Base-by-base conservation (phyloP, 2,329 filamentous ascomycete genomes). In the Tolypocladium guangdongense region DNA sequence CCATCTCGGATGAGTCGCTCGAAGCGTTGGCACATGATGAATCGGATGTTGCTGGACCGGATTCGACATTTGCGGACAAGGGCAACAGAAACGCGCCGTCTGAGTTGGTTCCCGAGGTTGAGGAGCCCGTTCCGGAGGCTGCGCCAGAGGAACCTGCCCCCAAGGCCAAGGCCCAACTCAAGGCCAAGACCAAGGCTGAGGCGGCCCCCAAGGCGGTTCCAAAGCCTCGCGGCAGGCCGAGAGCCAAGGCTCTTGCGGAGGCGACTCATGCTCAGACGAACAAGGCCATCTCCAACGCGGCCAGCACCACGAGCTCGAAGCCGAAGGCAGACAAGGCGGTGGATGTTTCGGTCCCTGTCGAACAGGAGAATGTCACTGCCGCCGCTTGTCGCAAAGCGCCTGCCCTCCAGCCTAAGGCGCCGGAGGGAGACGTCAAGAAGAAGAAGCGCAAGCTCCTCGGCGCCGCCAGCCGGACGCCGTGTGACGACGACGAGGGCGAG, bases 371-470 rank as follows among this genome's bases (percentile, higher is more conserved):
- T 18, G 54, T 47, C 20, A 27, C 48, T 5, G 46, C 49, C 4
- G 46, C 51, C 16, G 50, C 46, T 36, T 37, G 51, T 14, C 50
- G 52, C n/a, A 56, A 62, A 53, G 55, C 55, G 5, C n/a, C 54
- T 50, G 48, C 53, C n/a, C 35, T 55, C 52, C 46, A 56, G 52
- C 41, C 55, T 54, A 57, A 57, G 54, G 33, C 24, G 32, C 39
- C 43, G 30, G 69, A 71, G 58, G 61, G 59, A 33, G 72, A 77
- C 58, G 71, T 68, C 7, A 80, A 76, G 67, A 84, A 81, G 65
- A 89, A 86, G 76, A 90, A 86, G 74, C 81, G 86, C 57, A 91
- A 89, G 68, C 71, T 89, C 6, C 74, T 88, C 1, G 82, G 84
- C 4, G 72, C 70, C 24, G 75, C 78, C 24, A 81, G 78, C 49